Percentiles rank a stretch among this genome's conserved stretches.
These are phyloP conservation scores for Millerago galiae DNA, from an alignment of 805 yeast species.

Conservation along the genomic window DNA sequence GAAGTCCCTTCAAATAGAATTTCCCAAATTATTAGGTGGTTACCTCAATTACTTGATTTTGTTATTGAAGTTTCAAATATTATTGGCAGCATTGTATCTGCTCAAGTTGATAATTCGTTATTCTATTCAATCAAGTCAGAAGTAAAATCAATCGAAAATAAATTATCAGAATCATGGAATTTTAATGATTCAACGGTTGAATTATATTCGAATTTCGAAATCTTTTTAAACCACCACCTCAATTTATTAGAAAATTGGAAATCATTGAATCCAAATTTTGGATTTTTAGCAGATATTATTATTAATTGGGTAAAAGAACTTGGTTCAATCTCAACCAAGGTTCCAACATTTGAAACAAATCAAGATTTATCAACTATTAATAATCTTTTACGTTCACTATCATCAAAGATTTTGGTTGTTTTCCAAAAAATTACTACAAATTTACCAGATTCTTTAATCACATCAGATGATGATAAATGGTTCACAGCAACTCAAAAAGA, in stretches of 20 bases:
- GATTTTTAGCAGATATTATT: constrained; percentile 45
- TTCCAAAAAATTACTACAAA: constrained; percentile 47
- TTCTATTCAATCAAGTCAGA: constrained; percentile 14
- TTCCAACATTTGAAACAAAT: neutral
- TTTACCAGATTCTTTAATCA: constrained; percentile 6
- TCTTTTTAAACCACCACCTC: constrained; percentile 9
- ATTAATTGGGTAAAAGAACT: constrained; percentile 37
- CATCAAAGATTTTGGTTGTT: constrained; percentile 55
- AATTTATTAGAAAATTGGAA: constrained; percentile 31
- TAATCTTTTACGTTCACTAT: constrained; percentile 39
- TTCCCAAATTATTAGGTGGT: constrained; percentile 21
- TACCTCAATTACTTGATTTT: constrained; percentile 30
- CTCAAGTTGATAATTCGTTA: constrained; percentile 13
- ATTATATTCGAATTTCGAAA: constrained; percentile 22
- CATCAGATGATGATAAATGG: constrained; percentile 65
- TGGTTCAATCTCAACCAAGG: neutral
- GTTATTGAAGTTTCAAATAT: constrained; percentile 20
- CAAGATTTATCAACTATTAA: constrained; percentile 36
- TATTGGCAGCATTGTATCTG: constrained; percentile 12
- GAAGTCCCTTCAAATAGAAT: constrained; percentile 9
- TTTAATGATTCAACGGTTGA: constrained; percentile 12
- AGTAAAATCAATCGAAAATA: constrained; percentile 10
- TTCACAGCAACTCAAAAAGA: constrained; percentile 42
- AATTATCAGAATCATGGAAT: constrained; percentile 11
- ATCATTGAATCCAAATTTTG: constrained; percentile 20